phyloP scores from a whole-genome alignment of 176 grass and related monocot genomes.

The Avena eriantha region DNA sequence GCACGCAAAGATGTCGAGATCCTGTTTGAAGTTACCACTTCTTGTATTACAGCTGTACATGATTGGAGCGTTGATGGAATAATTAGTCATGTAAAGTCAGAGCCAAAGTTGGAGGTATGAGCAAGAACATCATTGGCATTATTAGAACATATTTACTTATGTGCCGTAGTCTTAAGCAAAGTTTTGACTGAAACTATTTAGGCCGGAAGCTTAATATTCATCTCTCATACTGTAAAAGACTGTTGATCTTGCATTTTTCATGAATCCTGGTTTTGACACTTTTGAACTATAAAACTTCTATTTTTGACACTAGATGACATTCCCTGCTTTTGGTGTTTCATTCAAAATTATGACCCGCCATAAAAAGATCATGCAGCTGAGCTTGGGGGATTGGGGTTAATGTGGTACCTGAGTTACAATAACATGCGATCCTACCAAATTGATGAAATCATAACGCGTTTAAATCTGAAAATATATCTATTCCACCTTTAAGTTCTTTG shows the following conservation, averaged over 20 bases:
- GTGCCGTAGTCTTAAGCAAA: not conserved
- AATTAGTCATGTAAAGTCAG: not conserved
- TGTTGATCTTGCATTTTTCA: not conserved
- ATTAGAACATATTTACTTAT: not conserved
- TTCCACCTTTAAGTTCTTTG: not conserved
- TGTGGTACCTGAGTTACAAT: not conserved
- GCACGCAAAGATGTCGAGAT: constrained; percentile 1
- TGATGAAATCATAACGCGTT: not conserved
- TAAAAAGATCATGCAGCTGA: not conserved
- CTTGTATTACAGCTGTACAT: not conserved
- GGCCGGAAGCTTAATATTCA: not conserved
- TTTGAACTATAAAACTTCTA: not conserved
- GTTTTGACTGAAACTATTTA: not conserved
- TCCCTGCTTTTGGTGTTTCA: not conserved
- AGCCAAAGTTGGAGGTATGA: constrained; percentile 17
- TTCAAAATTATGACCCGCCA: not conserved
- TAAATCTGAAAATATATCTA: not conserved
- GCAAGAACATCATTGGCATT: not conserved
- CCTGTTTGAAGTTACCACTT: constrained; percentile 22
- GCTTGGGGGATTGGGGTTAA: not conserved
- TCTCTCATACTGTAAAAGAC: not conserved
- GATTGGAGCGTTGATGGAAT: constrained; percentile 23
- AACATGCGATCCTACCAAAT: not conserved
- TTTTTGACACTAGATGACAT: not conserved
- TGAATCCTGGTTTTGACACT: not conserved